A percentile compares a stretch with the other conserved stretches of the same genome.
Conservation (phyloP, 768 basidiomycete species). For the Lactifluus rugatus region DNA sequence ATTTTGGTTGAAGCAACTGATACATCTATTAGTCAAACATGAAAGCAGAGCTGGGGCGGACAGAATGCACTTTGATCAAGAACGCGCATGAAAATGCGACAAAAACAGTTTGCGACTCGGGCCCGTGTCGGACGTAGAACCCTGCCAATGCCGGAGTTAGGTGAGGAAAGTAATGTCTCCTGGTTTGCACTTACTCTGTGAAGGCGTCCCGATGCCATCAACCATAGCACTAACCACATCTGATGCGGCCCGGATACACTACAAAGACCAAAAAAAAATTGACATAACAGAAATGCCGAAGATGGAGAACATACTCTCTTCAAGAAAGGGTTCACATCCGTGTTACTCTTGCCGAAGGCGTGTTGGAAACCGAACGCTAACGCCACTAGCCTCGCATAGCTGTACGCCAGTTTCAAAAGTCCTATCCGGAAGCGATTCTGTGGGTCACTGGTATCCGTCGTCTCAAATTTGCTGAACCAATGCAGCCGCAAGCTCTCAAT, state of each 20-base stretch:
- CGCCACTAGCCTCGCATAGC: slow-evolving; percentile 59
- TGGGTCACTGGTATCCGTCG: slow-evolving; percentile 45
- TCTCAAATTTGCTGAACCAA: slow-evolving; percentile 47
- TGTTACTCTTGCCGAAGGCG: slow-evolving; percentile 49
- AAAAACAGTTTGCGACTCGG: slow-evolving; percentile 27
- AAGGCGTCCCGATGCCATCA: slow-evolving; percentile 45
- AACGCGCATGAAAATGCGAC: slow-evolving; percentile 27
- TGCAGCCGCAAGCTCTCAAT: slow-evolving; percentile 43
- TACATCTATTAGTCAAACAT: neutral
- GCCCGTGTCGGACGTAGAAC: slow-evolving; percentile 25
- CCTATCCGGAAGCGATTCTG: slow-evolving; percentile 53
- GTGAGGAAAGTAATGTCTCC: neutral
- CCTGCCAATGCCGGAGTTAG: slow-evolving; percentile 7
- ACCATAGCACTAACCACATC: slow-evolving; percentile 57
- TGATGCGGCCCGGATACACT: slow-evolving; percentile 61
- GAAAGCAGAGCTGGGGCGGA: neutral
- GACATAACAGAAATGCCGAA: neutral
- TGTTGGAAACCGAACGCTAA: slow-evolving; percentile 74
- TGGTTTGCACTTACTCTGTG: slow-evolving; percentile 36
- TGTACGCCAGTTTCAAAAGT: slow-evolving; percentile 50
- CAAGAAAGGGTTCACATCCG: slow-evolving; percentile 58
- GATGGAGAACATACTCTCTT: slow-evolving; percentile 40
- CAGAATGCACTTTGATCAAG: slow-evolving; percentile 22
- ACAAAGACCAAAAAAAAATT: neutral
- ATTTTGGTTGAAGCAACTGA: slow-evolving; percentile 25